Evolutionary conservation across 1,139 yeast species (phyloP).

Genomic region (Candida smagusa): DNA sequence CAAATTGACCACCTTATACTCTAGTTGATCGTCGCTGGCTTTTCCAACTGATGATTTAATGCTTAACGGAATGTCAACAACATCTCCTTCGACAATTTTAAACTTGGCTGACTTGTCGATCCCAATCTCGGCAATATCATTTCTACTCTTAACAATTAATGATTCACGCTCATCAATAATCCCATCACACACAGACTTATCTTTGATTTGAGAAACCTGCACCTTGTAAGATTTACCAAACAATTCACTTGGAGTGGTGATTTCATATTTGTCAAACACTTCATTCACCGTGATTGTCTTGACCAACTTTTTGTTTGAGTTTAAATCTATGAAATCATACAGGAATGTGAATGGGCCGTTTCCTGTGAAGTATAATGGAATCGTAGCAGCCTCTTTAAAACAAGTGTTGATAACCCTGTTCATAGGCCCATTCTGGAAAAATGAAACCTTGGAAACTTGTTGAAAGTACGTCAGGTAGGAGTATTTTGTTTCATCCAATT

Average conservation of each 20-base stretch:
- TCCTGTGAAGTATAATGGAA: constrained; percentile 67
- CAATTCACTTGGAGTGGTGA: constrained; percentile 52
- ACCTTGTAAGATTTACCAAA: constrained; percentile 72
- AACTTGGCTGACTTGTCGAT: constrained; percentile 8
- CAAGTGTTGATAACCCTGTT: constrained; percentile 30
- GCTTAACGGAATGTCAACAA: constrained; percentile 56
- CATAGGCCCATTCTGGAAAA: constrained; percentile 14
- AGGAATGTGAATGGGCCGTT: constrained; percentile 71
- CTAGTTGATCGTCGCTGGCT: constrained; percentile 23
- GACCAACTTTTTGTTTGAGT: constrained; percentile 33
- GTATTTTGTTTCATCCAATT: constrained; percentile 31
- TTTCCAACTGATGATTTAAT: constrained; percentile 29
- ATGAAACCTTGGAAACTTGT: constrained; percentile 43
- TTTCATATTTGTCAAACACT: constrained; percentile 35
- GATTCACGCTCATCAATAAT: constrained; percentile 25
- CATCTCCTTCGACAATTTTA: constrained; percentile 60
- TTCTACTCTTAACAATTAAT: constrained; percentile 35
- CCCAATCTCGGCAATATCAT: constrained; percentile 15
- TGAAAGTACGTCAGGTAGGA: constrained; percentile 53
- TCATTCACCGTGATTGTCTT: constrained; percentile 44
- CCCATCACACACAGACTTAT: constrained; percentile 73
- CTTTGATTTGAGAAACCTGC: constrained; percentile 61
- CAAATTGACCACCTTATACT: constrained; percentile 20
- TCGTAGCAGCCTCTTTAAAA: constrained; percentile 31
- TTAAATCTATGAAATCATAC: constrained; percentile 48